Conservation (phyloP, 169 alveolate species). For the Plasmodium blacklocki region DNA sequence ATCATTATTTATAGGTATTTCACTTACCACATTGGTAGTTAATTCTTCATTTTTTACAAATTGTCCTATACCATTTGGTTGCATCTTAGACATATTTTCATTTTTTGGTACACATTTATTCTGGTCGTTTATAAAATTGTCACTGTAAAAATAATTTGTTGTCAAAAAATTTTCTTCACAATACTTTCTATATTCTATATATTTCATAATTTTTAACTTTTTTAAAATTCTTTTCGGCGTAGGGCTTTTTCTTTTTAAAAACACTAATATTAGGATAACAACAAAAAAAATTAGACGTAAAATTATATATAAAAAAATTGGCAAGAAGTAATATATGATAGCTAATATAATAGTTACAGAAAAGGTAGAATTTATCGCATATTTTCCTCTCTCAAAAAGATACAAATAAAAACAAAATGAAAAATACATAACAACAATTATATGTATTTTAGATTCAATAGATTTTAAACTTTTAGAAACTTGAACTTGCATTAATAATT, state of each 20-base stretch:
- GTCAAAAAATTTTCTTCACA: conserved; percentile 26
- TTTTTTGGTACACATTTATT: conserved; percentile 6
- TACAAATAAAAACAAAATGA: conserved; percentile 42
- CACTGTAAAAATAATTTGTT: conserved; percentile 17
- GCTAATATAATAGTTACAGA: conserved; percentile 34
- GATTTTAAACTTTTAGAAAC: conserved; percentile 45
- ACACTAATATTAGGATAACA: conserved; percentile 25
- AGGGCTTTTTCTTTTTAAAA: conserved; percentile 66
- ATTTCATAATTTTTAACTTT: conserved; percentile 70
- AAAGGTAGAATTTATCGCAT: conserved; percentile 22
- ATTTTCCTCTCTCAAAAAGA: conserved; percentile 16
- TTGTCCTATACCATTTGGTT: neutral
- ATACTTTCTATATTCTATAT: conserved; percentile 50
- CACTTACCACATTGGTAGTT: too few relatives aligned
- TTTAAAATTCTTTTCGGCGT: conserved; percentile 66
- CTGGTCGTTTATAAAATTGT: conserved; percentile 4
- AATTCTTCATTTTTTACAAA: too few relatives aligned
- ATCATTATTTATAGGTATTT: too few relatives aligned
- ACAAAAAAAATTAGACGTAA: conserved; percentile 26
- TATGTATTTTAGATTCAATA: conserved; percentile 44
- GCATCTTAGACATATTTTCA: neutral
- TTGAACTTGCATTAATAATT: conserved; percentile 27
- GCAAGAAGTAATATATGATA: conserved; percentile 55
- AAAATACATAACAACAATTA: conserved; percentile 28
- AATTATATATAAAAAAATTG: conserved; percentile 63